Evolutionary conservation across 352 stramenopile genomes (phyloP), one percentile per base, ranked within the genome.

Genomic region (Pythium aristosporum): DNA sequence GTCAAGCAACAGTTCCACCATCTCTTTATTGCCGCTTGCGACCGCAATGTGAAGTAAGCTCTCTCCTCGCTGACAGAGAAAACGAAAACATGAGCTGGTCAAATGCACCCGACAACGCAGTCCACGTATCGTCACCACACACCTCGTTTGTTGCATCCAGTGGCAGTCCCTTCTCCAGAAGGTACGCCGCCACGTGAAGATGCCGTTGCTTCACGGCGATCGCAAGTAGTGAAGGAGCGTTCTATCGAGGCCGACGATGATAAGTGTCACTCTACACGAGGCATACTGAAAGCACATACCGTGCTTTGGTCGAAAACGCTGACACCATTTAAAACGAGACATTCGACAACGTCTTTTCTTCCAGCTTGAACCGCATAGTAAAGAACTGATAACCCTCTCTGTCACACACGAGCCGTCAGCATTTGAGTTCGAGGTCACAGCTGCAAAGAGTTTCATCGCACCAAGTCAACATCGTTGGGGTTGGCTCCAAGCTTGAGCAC

Each of bases 291-390:
- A 2, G n/a, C n/a, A 49, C 47, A 7, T 42, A 60, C 50, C 42
- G 25, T 7, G 21, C 59, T 36, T 51, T 36, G 16, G 15, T 36
- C 25, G 7, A 23, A 20, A 20, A 64, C 4, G 11, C 52, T 37
- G 2, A 16, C 32, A 25, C 57, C 57, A 21, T 57, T 57, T 32
- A 5, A 12, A 16, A 64, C 36, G 18, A 64, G 18, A 9, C 23
- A 9, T 23, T 44, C 34, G n/a, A 60, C 10, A 25, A 37, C 21
- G 1, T 47, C n/a, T 37, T 54, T 34, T 2, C 37, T 60, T 6
- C 59, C 50, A 46, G 44, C 23, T 39, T 54, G 59, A 28, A 66
- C 50, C 8, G 59, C 59, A 13, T 41, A 55, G 34, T 66, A 49
- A 1, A 66, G 37, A 23, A 51, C 37, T 1, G 50, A 59, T 9